Base-by-base conservation (phyloP, 2,329 filamentous ascomycete species). In the Cytospora piceicola region DNA sequence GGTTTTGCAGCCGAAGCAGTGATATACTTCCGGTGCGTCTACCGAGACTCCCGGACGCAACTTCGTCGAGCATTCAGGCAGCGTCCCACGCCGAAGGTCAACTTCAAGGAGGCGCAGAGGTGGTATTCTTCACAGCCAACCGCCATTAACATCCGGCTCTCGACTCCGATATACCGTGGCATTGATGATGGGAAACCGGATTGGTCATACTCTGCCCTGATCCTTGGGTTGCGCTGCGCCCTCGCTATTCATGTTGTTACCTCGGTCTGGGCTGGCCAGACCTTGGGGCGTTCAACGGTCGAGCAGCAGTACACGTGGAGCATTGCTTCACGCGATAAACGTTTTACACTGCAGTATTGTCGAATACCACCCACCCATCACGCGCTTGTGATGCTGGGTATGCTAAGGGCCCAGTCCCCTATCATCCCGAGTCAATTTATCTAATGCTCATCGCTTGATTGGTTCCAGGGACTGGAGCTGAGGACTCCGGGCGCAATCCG, bases 381-480 rank as follows among this genome's bases (percentile, higher is more conserved):
- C 12, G n/a, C 17, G n/a, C 39, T 17, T n/a, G 39, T 46, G 52
- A 24, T 57, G 17, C 30, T 36, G 53, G 0, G 24, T 27, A 14
- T 6, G 5, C 3, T 9, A 14, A 39, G 55, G 30, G 27, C 22
- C 60, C 27, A 57, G 60, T n/a, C 30, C 53, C 53, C 34, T 30
- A 6, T 30, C n/a, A 34, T n/a, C 36, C 60, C 52, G 42, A 56
- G 39, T 29, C 29, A 32, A 34, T 22, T 22, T 27, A 11, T 55
- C 77, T 79, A 72, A 81, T 71, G 11, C 27, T 42, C 12, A 57
- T 34, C 51, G 36, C 20, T 30, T 63, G 53, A 52, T 63, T 63
- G 61, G 61, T 34, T n/a, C 36, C 46, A 29, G 36, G 22, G 17
- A n/a, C 15, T n/a, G 36, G 60, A 54, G 62, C 62, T 64, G 58